Conservation (phyloP, 495 filamentous ascomycete genomes). For the Rhypophila decipiens region DNA sequence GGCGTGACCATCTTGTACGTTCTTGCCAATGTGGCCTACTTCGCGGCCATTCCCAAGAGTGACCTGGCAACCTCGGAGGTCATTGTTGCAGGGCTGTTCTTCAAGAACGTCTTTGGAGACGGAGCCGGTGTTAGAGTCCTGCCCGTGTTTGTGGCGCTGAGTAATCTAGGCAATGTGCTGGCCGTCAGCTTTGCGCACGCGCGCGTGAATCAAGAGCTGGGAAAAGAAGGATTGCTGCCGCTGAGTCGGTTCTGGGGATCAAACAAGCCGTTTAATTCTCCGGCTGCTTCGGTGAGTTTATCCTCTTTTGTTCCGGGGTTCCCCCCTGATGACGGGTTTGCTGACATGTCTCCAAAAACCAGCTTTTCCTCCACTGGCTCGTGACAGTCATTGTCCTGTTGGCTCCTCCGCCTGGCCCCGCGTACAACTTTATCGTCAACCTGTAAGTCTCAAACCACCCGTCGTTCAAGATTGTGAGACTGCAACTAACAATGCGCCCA, state of each 20-base stretch:
- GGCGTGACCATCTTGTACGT: conserved; percentile 56
- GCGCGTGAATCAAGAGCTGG: conserved; percentile 63
- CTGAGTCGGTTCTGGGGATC: conserved; percentile 47
- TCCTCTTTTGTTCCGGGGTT: background rate
- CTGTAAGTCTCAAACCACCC: conserved; percentile 18
- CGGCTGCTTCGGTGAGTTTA: conserved; percentile 36
- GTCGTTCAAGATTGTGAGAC: background rate
- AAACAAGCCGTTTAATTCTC: conserved; percentile 26
- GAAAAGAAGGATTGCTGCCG: conserved; percentile 60
- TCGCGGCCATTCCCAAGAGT: conserved; percentile 35
- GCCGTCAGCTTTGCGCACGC: conserved; percentile 47
- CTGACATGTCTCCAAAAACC: background rate
- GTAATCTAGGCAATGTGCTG: conserved; percentile 55
- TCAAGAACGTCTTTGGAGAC: conserved; percentile 39
- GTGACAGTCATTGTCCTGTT: conserved; percentile 43
- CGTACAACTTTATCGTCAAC: conserved; percentile 44
- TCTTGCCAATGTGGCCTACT: conserved; percentile 60
- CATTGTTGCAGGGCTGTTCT: conserved; percentile 43
- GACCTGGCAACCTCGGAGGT: conserved; percentile 48
- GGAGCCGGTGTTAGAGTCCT: conserved; percentile 38
- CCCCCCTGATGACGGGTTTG: background rate
- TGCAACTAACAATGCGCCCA: conserved; percentile 2
- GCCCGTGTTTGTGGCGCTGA: conserved; percentile 55
- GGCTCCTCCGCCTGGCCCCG: conserved; percentile 39
- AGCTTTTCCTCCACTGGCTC: conserved; percentile 47